Base-by-base conservation (phyloP, 2,329 filamentous ascomycete genomes). In the Chaetomium sp. region DNA sequence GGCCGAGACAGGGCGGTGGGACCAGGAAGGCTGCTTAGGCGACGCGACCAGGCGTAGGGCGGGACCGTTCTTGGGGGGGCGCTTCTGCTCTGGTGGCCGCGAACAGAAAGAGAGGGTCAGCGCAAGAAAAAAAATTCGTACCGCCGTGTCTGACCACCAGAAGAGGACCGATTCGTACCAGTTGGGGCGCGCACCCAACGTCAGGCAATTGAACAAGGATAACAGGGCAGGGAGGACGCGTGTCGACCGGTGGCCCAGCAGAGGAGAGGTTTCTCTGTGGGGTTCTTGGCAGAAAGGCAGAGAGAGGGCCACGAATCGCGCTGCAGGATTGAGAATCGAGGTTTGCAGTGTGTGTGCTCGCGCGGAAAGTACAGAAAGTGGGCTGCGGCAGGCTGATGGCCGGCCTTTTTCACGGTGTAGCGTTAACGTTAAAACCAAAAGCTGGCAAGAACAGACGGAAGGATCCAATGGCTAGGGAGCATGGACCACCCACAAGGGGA, bases 1-100 rank as follows among this genome's bases (percentile, higher is more conserved):
- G 60, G 45, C 62, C 62, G 59, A 62, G 59, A 64, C 58, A 60
- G 53, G 46, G 43, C 51, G 49, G 55, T 49, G 55, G 53, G 53
- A 55, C 53, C n/a, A 42, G 40, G 27, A 38, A 49, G 38, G 53
- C 43, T 53, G 46, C 10, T 54, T 38, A 37, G 46, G 52, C 42
- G 51, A 50, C 46, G 52, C 49, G 46, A 43, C 34, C 38, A 41
- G 50, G 33, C 19, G 19, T 27, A 27, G 19, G 19, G 19, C 19
- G 19, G 19, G 19, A 27, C 19, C 19, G 19, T 27, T 27, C 19
- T 27, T 27, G 19, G 53, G 32, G 51, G 34, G 54, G 48, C 48
- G 52, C 46, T 12, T 43, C 33, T 14, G 58, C 55, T 56, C 54
- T 55, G 59, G 54, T 43, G 14, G 50, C 58, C 53, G 50, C 52